A percentile compares a stretch with the other conserved stretches of the same genome.
phyloP scores from a whole-genome alignment of 1,284 basidiomycete species.

The Austropuccinia psidii region DNA sequence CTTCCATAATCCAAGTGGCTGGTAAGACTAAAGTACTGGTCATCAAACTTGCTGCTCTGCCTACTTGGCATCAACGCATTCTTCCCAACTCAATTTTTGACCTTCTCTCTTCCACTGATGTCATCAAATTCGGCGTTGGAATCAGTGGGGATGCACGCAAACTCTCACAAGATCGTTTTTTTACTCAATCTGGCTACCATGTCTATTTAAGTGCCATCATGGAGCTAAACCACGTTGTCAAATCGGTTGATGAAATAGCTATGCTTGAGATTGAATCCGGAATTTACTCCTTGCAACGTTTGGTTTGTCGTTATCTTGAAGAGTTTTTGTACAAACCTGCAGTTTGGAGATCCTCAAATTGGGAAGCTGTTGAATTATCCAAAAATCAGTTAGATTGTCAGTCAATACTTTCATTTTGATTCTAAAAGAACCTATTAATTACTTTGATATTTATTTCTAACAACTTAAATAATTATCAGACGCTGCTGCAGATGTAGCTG shows the following conservation, averaged over 20 bases:
- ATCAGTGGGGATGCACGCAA: constrained; percentile 22
- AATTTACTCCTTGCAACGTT: constrained; percentile 11
- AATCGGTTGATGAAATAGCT: constrained; percentile 5
- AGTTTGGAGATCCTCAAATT: neutral
- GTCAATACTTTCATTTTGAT: neutral
- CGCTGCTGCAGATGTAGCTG: constrained; percentile 20
- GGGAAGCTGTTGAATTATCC: neutral
- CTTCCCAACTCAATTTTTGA: constrained; percentile 5
- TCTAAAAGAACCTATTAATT: neutral
- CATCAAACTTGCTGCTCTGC: constrained; percentile 15
- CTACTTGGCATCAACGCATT: neutral
- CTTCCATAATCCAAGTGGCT: constrained; percentile 18
- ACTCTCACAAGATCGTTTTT: neutral
- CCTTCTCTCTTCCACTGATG: neutral
- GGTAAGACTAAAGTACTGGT: constrained; percentile 12
- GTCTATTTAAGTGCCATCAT: constrained; percentile 9
- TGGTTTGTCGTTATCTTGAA: constrained; percentile 13
- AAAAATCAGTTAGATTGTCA: neutral
- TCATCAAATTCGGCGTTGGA: constrained; percentile 27
- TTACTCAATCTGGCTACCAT: neutral
- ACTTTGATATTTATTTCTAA: neutral
- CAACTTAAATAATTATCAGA: neutral
- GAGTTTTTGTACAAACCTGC: constrained; percentile 1
- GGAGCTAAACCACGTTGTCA: constrained; percentile 7
- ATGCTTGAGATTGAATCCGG: neutral